phyloP scores from a whole-genome alignment of 495 filamentous ascomycete genomes.

The Pyrenula aspistea region DNA sequence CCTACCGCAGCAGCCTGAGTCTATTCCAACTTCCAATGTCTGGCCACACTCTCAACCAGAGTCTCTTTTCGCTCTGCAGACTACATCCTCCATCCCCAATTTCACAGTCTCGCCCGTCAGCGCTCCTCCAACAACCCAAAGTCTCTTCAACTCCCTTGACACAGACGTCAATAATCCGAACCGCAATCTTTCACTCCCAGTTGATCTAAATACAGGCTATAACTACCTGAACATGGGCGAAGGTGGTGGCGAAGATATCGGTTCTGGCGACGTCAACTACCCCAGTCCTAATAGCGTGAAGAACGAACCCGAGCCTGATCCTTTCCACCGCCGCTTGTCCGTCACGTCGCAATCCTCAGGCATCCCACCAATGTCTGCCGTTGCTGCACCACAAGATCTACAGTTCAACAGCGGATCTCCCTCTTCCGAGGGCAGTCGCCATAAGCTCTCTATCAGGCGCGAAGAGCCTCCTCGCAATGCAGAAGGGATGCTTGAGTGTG shows the following conservation, averaged over 20 bases:
- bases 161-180: neutral
- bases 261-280: no score
- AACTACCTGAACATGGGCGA: neutral
- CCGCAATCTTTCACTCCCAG: neutral
- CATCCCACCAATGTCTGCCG: constrained; percentile 24
- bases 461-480: constrained; percentile 51
- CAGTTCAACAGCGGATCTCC: constrained; percentile 22
- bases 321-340: neutral
- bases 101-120: neutral
- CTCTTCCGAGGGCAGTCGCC: constrained; percentile 29
- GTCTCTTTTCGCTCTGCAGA: neutral
- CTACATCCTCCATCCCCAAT: neutral
- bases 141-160: neutral
- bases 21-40: neutral
- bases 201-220: neutral
- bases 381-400: constrained; percentile 26
- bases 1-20: neutral
- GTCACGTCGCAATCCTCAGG: constrained; percentile 5
- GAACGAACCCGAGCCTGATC: neutral
- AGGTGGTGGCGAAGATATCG: neutral
- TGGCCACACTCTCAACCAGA: neutral
- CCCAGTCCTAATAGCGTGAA: neutral
- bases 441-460: constrained; percentile 32
- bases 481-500: constrained; percentile 61
- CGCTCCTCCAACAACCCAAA: neutral